Base-by-base conservation (phyloP, 768 basidiomycete species). In the Sarcodon aspratus region DNA sequence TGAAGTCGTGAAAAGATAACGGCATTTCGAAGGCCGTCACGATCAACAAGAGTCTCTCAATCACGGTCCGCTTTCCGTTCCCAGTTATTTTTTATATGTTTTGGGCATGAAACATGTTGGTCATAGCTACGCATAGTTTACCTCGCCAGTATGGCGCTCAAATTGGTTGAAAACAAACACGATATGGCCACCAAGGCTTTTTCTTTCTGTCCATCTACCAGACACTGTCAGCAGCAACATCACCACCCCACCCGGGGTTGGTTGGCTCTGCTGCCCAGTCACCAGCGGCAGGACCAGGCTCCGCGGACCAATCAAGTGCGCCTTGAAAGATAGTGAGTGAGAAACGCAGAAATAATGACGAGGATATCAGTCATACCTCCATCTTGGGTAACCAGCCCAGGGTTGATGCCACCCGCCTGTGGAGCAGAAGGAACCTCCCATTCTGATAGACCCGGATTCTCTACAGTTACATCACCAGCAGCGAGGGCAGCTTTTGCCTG, bases 261-360 rank as follows among this genome's bases (percentile, higher is more conserved):
- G 53, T 31, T 61, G 65, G 58, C 51, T 65, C 65, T 35, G 65
- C 63, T 50, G 64, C 54, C 65, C 64, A 65, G 55, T 65, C 64
- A 46, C 62, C 63, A 12, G 58, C 65, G 46, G 50, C 66, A 52
- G 70, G 68, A 49, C 75, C 61, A 42, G 90, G 81, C 63, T 93
- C 92, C 52, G 91, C 90, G 58, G 89, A 70, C 93, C 93, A 96
- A 72, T 95, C 92, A 60, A 94, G 80, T 53, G 75, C 80, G 63
- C 74, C 82, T 80, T 3, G 52, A 55, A 35, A 33, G 11, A 51
- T 45, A 27, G 9, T 51, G 36, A 55, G 44, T 15, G 12, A 33
- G 13, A 42, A 21, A 27, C 5, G 10, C 4, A 21, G 46, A 12
- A 45, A 52, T 45, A 51, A 48, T 45, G 13, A 33, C 17, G 6